Base-by-base conservation (phyloP, 2,329 filamentous ascomycete genomes). In the Immersiporthe knoxdaviesiana region DNA sequence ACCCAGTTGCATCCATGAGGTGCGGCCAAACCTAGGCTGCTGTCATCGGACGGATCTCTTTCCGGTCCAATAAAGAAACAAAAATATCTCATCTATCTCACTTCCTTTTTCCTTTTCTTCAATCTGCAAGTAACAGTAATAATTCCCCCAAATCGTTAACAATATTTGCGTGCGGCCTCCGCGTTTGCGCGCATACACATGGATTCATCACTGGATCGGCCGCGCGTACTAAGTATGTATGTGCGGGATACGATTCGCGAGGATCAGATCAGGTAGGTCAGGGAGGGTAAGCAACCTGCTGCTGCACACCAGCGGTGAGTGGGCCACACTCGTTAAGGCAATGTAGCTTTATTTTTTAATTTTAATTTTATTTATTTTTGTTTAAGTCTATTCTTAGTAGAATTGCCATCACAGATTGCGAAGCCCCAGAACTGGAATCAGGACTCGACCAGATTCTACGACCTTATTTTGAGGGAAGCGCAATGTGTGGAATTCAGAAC, bases 381-480 rank as follows among this genome's bases (percentile, higher is more conserved):
- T n/a, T n/a, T n/a, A n/a, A n/a, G n/a, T 61, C 58, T 41, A 41
- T 41, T 62, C 24, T 62, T 37, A 62, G 59, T 7, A 37, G n/a
- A n/a, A n/a, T n/a, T 24, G 32, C 18, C 32, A 39, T 18, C 52
- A 32, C 18, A 32, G 2, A 21, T 10, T 30, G 27, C 21, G 58
- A 32, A 37, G 35, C 58, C 30, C 4, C 21, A 21, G 21, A 60
- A n/a, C 32, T 32, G 21, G 4, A 32, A 3, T 39, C 1, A 24
- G 52, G 24, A 18, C 18, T 27, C 6, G 27, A 59, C 21, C 18
- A n/a, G n/a, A n/a, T n/a, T n/a, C n/a, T n/a, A n/a, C 21, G n/a
- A 8, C 32, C 35, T 4, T 37, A 39, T 18, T 37, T 3, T n/a
- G n/a, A 27, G 24, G 58, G 21, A 16, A 60, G 32, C 30, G 16